phyloP scores from a whole-genome alignment of 2,329 filamentous ascomycete genomes.

The Sporothrix luriei region DNA sequence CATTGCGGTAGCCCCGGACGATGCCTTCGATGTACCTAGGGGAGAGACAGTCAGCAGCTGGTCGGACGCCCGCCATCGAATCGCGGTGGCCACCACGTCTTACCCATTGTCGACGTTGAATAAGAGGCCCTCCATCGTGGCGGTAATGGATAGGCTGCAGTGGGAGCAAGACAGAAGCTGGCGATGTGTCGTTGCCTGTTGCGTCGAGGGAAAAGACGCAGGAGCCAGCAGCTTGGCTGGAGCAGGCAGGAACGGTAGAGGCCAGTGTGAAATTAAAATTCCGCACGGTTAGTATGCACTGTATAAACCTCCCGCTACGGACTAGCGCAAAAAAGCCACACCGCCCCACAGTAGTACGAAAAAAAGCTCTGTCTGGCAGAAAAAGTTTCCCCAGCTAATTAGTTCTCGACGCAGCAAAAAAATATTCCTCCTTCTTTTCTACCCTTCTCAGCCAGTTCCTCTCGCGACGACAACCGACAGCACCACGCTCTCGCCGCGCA shows the following conservation, averaged over 20 bases:
- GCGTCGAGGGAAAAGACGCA: conserved; percentile 33
- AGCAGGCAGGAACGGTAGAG: conserved; percentile 13
- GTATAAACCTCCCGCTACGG: conserved; percentile 8
- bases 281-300: neutral
- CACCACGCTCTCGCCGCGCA: conserved; percentile 24
- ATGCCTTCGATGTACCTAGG: conserved; percentile 92
- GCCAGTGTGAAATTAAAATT: neutral
- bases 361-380: conserved; percentile 36
- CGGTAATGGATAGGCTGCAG: conserved; percentile 27
- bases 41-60: conserved; percentile 14
- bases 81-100: conserved; percentile 38
- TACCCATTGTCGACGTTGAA: conserved; percentile 95
- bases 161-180: conserved; percentile 28
- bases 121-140: conserved; percentile 82
- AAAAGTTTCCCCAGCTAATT: conserved; percentile 34
- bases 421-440: conserved; percentile 32
- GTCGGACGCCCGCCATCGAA: neutral
- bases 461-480: conserved; percentile 27
- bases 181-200: conserved; percentile 32
- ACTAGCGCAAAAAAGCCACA: conserved; percentile 31
- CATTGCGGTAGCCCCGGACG: conserved; percentile 94
- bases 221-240: conserved; percentile 25
- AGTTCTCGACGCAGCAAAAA: conserved; percentile 34
- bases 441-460: conserved; percentile 26
- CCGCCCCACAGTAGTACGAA: conserved; percentile 33